Conservation (phyloP, 2,329 filamentous ascomycete species). For the Diplodia sapinea region DNA sequence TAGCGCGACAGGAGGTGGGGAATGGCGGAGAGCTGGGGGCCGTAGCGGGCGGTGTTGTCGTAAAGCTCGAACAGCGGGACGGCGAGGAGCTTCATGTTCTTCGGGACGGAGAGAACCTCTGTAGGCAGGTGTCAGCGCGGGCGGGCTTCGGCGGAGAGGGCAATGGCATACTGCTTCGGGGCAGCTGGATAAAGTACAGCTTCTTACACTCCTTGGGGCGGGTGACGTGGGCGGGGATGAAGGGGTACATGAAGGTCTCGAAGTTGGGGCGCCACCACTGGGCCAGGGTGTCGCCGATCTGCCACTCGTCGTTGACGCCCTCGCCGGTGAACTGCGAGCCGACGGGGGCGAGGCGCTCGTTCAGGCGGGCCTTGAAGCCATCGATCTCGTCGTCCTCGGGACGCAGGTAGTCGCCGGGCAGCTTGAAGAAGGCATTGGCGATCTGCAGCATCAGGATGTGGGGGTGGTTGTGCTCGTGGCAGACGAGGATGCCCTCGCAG, state of each 20-base stretch:
- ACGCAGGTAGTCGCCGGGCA: slow-evolving; percentile 92
- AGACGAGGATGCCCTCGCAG: slow-evolving; percentile 95
- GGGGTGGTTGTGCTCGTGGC: slow-evolving; percentile 98
- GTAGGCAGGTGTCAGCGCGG: slow-evolving; percentile 36
- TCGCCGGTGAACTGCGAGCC: slow-evolving; percentile 80
- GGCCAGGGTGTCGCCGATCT: slow-evolving; percentile 90
- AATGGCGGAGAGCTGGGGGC: slow-evolving; percentile 93
- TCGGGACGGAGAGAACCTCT: slow-evolving; percentile 96
- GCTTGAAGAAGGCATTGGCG: slow-evolving; percentile 98
- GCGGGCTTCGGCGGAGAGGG: no score
- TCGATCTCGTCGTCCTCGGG: slow-evolving; percentile 89
- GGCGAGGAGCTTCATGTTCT: slow-evolving; percentile 99
- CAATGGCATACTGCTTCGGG: slow-evolving; percentile 75
- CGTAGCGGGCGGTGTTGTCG: slow-evolving; percentile 94
- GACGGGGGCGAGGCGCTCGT: slow-evolving; percentile 92
- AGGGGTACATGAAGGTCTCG: slow-evolving; percentile 99
- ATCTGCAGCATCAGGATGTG: slow-evolving; percentile 99
- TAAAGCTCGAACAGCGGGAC: slow-evolving; percentile 98
- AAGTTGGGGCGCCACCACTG: slow-evolving; percentile 99
- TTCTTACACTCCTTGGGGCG: slow-evolving; percentile 99
- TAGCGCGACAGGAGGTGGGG: slow-evolving; percentile 93
- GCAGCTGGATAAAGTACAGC: slow-evolving; percentile 94
- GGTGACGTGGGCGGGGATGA: slow-evolving; percentile 93
- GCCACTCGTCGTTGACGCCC: slow-evolving; percentile 90
- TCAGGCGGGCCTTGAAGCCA: slow-evolving; percentile 92